These are phyloP conservation scores for Rubus idaeus DNA, from an alignment of 306 rosid species.

Conservation along the genomic window DNA sequence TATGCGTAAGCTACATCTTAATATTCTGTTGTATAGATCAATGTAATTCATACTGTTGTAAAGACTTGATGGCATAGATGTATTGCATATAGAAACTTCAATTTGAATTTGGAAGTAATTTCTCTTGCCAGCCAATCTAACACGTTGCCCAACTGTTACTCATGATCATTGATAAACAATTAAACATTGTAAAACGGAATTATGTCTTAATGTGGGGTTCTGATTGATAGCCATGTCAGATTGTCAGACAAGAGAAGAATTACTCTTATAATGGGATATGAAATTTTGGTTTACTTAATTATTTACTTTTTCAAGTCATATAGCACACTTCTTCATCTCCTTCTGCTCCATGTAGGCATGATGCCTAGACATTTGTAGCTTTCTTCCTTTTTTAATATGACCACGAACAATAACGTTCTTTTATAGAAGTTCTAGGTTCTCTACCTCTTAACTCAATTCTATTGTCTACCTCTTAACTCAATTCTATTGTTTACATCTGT, in stretches of 20 bases:
- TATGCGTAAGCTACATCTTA: neutral
- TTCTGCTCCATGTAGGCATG: neutral
- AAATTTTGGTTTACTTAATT: neutral
- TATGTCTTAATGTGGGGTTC: neutral
- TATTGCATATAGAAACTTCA: neutral
- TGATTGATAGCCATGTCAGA: neutral
- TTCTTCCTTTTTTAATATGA: slow-evolving; percentile 10
- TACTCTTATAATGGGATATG: neutral
- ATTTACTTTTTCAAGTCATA: neutral
- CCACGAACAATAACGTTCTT: slow-evolving; percentile 1
- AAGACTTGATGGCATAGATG: neutral
- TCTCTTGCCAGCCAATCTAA: neutral
- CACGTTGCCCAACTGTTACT: neutral
- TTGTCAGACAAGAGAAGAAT: neutral
- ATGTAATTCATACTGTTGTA: neutral
- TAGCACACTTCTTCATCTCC: neutral
- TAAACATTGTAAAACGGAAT: neutral
- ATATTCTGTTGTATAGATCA: neutral
- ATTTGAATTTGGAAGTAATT: neutral
- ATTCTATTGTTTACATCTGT: slow-evolving; percentile 42
- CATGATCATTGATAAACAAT: neutral
- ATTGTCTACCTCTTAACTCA: slow-evolving; percentile 37
- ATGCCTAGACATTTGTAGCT: neutral
- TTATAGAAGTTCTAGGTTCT: slow-evolving; percentile 24
- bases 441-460: too few relatives aligned